phyloP scores from a whole-genome alignment of 2,329 filamentous ascomycete genomes.

The Trichoderma aggressivum region DNA sequence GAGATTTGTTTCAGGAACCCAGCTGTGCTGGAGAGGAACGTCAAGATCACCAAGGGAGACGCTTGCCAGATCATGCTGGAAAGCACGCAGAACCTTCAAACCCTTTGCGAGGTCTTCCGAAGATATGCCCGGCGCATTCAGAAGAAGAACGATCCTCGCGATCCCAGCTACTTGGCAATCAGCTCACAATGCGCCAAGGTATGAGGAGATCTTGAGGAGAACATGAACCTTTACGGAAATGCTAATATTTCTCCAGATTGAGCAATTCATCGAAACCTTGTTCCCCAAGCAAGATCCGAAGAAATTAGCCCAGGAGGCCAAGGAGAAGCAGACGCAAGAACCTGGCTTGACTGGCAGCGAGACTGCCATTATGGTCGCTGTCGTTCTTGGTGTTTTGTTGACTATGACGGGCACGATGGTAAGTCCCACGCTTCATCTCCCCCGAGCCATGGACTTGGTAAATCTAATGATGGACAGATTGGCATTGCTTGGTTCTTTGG shows the following conservation, averaged over 20 bases:
- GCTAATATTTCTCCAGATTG: slow-evolving; percentile 56
- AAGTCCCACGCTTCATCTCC: slow-evolving; percentile 31
- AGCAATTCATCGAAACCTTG: slow-evolving; percentile 91
- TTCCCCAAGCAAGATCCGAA: slow-evolving; percentile 82
- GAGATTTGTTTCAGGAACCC: slow-evolving; percentile 92
- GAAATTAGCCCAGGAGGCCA: slow-evolving; percentile 43
- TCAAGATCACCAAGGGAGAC: slow-evolving; percentile 96
- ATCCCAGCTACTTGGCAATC: slow-evolving; percentile 89
- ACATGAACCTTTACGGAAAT: slow-evolving; percentile 12
- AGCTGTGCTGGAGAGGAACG: slow-evolving; percentile 75
- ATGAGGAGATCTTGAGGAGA: slow-evolving; percentile 7
- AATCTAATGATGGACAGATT: slow-evolving; percentile 51
- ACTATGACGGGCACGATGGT: slow-evolving; percentile 79
- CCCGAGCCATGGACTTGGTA: background rate
- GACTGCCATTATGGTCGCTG: slow-evolving; percentile 61
- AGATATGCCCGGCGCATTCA: slow-evolving; percentile 77
- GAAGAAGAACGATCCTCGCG: slow-evolving; percentile 88
- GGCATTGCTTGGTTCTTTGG: slow-evolving; percentile 75
- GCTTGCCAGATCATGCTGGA: slow-evolving; percentile 90
- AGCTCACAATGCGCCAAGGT: slow-evolving; percentile 87
- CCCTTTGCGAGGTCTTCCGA: slow-evolving; percentile 79
- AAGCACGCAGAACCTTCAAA: slow-evolving; percentile 82
- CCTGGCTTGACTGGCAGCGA: slow-evolving; percentile 54
- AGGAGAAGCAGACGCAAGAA: slow-evolving; percentile 38
- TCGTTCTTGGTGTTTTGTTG: slow-evolving; percentile 65